Evolutionary conservation across 164 flowering plant genomes (phyloP).

Genomic region (Vitis amurensis): DNA sequence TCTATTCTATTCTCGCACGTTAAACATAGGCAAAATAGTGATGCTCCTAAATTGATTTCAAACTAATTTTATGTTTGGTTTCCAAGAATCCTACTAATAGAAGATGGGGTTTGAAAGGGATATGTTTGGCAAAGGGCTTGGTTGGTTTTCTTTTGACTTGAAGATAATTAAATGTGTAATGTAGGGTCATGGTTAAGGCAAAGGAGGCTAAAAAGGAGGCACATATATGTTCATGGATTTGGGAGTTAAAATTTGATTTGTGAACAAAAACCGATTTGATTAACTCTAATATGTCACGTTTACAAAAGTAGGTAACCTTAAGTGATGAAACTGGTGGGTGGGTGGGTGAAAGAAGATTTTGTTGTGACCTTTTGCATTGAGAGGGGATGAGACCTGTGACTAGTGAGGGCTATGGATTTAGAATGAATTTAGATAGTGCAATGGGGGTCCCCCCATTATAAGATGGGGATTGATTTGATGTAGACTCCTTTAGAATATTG

Average conservation of each 20-base stretch:
- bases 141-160: too few species aligned
- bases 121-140: too few species aligned
- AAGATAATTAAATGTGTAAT: too few species aligned
- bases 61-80: too few species aligned
- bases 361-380: constrained; percentile 3
- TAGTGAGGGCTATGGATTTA: neutral
- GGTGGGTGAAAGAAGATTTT: neutral
- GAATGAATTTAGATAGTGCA: constrained; percentile 12
- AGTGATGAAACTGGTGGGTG: constrained; percentile 1
- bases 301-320: constrained; percentile 8
- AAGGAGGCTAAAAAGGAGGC: too few species aligned
- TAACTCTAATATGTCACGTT: constrained; percentile 5
- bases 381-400: neutral
- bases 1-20: too few species aligned
- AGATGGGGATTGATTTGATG: constrained; percentile 31
- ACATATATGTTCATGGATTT: too few species aligned
- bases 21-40: too few species aligned
- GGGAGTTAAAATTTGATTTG: neutral
- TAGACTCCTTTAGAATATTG: constrained; percentile 44
- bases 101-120: too few species aligned
- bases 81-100: too few species aligned
- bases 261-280: neutral
- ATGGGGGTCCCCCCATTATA: constrained; percentile 31
- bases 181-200: too few species aligned
- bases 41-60: too few species aligned